Conservation (phyloP, 2,329 filamentous ascomycete genomes). For the Akanthomyces dipterigenus region DNA sequence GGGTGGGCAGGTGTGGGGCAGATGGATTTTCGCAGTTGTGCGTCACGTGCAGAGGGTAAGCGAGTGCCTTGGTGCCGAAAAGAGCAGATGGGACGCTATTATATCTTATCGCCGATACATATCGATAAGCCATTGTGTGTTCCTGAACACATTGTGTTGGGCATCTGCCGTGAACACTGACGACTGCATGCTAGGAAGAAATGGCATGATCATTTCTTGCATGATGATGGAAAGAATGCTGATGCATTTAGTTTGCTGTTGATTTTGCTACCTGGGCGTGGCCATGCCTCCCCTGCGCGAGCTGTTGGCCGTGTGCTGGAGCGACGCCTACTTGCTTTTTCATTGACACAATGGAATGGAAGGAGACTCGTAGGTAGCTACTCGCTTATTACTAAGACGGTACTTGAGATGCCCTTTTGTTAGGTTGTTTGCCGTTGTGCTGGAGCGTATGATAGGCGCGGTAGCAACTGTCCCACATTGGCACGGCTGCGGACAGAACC, state of each 20-base stretch:
- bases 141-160: background rate
- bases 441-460: background rate
- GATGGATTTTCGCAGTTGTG: constrained; percentile 17
- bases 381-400: no score
- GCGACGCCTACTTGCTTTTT: background rate
- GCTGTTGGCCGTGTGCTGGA: background rate
- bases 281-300: no score
- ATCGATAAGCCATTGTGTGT: background rate
- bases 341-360: background rate
- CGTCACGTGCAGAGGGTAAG: constrained; percentile 23
- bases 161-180: background rate
- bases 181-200: no score
- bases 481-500: background rate
- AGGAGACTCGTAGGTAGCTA: no score
- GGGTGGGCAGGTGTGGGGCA: constrained; percentile 12
- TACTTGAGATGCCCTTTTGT: no score
- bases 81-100: no score
- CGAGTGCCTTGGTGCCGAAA: background rate
- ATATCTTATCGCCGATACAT: constrained; percentile 2
- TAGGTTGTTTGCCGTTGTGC: background rate
- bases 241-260: no score
- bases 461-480: background rate
- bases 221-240: no score
- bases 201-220: no score
- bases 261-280: no score